These are phyloP conservation scores for Mallotus nudiflorus DNA, from an alignment of 345 rosid species.

Conservation along the genomic window DNA sequence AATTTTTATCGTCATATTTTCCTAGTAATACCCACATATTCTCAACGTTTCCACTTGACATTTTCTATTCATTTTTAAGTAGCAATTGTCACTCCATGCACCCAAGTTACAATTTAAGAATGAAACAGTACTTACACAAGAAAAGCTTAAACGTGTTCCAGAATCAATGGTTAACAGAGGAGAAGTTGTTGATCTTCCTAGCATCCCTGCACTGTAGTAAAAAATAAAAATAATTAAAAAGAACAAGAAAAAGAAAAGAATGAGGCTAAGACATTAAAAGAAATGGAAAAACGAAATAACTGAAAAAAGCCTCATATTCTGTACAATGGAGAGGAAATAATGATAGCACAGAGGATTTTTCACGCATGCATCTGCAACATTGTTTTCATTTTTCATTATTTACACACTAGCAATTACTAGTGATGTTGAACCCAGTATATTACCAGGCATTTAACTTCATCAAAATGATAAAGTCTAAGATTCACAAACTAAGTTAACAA, in stretches of 20 bases:
- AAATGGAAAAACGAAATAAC: background rate
- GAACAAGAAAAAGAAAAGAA: background rate
- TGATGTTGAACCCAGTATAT: background rate
- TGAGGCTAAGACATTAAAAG: too few species aligned
- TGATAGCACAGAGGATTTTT: background rate
- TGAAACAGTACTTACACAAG: conserved; percentile 34
- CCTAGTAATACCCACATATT: background rate
- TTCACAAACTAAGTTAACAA: background rate
- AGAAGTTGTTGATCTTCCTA: conserved; percentile 55
- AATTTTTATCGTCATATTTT: background rate
- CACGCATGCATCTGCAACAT: background rate
- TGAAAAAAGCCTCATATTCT: background rate
- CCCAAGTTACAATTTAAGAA: background rate
- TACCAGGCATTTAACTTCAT: background rate
- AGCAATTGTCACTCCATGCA: background rate
- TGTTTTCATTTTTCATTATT: background rate
- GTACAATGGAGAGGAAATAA: background rate
- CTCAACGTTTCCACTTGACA: too few species aligned
- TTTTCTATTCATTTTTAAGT: background rate
- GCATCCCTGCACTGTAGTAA: conserved; percentile 50
- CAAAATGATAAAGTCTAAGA: background rate
- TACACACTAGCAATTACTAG: background rate
- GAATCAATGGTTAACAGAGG: conserved; percentile 45
- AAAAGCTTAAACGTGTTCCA: conserved; percentile 16
- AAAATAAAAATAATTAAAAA: background rate